A percentile compares a stretch with the other conserved stretches of the same genome.
phyloP scores from a whole-genome alignment of 176 grass and related monocot genomes.

The Themeda triandra region DNA sequence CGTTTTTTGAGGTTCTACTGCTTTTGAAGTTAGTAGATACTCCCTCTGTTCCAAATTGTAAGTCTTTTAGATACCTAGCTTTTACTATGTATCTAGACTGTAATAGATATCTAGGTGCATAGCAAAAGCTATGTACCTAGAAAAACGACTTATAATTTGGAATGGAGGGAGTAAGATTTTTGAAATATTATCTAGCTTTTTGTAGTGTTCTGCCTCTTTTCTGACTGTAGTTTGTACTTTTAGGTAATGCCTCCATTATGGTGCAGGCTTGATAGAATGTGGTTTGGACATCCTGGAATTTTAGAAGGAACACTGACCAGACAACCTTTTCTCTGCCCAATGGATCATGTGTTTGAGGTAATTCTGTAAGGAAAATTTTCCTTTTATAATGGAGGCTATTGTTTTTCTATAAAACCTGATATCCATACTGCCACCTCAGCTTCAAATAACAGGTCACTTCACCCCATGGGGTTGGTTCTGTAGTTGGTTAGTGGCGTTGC shows the following conservation, averaged over 20 bases:
- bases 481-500: background rate
- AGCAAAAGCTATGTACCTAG: background rate
- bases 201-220: constrained; percentile 1
- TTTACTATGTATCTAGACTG: background rate
- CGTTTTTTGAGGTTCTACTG: background rate
- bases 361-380: background rate
- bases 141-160: background rate
- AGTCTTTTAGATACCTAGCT: background rate
- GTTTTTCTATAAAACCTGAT: background rate
- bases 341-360: constrained; percentile 99
- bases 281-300: constrained; percentile 96
- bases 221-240: constrained; percentile 45
- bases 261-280: constrained; percentile 98
- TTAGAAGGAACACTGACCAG: constrained; percentile 86
- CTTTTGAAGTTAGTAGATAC: background rate
- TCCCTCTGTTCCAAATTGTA: background rate
- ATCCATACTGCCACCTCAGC: background rate
- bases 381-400: background rate
- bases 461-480: background rate
- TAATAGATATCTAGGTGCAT: background rate
- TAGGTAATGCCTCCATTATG: constrained; percentile 99
- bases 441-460: background rate
- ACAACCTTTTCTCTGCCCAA: constrained; percentile 97
- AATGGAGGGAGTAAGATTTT: background rate
- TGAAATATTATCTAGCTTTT: background rate